These are phyloP conservation scores for Solanum commersonii DNA, from an alignment of 257 asterid genomes.

Conservation along the genomic window DNA sequence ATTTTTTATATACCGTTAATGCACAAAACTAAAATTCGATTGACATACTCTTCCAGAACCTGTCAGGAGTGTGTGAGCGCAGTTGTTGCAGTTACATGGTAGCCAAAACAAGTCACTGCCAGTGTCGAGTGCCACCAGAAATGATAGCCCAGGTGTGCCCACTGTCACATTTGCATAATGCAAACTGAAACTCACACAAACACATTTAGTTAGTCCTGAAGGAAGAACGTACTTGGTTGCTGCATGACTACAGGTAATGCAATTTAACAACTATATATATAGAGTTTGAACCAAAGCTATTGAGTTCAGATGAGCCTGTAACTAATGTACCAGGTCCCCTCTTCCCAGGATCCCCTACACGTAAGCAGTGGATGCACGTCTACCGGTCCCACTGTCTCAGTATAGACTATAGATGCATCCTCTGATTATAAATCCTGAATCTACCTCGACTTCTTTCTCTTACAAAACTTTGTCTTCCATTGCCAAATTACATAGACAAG, in stretches of 20 bases:
- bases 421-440: neutral
- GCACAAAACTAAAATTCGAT: neutral
- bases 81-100: conserved; percentile 72
- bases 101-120: conserved; percentile 96
- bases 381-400: neutral
- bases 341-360: neutral
- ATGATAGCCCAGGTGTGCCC: conserved; percentile 59
- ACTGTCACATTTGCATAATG: conserved; percentile 72
- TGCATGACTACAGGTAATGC: neutral
- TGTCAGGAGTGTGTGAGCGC: conserved; percentile 37
- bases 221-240: neutral
- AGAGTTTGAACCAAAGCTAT: neutral
- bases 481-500: neutral
- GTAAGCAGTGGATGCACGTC: neutral
- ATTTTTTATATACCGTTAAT: neutral
- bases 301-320: neutral
- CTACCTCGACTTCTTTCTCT: neutral
- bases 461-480: neutral
- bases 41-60: conserved; percentile 40
- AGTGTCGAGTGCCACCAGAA: conserved; percentile 88
- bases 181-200: conserved; percentile 46
- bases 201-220: neutral
- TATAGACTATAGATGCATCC: neutral
- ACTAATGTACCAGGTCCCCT: neutral
- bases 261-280: neutral